phyloP scores from a whole-genome alignment of 306 rosid genomes.

The Fragaria vesca region DNA sequence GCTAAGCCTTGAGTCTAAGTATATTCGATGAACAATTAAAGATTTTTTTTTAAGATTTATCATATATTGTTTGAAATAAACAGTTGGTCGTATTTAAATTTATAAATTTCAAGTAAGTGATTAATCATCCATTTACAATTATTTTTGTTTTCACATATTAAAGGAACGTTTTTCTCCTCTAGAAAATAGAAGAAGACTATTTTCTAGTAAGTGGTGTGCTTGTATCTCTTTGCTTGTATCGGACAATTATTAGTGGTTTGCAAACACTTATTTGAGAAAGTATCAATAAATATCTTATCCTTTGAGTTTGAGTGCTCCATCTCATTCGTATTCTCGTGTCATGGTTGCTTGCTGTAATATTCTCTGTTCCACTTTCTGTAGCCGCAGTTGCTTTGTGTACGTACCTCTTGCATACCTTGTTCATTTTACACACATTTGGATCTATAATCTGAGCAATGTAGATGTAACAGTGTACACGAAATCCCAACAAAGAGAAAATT shows the following conservation, averaged over 20 bases:
- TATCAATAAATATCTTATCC: conserved; percentile 1
- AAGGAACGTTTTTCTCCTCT: not conserved
- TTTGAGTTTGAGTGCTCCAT: not conserved
- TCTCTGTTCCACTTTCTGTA: not conserved
- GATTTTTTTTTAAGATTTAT: not conserved
- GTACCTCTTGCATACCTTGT: not conserved
- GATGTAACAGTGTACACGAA: not conserved
- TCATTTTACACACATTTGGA: not conserved
- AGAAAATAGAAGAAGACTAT: too few species aligned
- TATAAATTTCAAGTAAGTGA: not conserved
- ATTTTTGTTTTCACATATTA: not conserved
- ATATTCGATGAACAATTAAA: not conserved
- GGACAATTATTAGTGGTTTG: not conserved
- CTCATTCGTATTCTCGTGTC: not conserved
- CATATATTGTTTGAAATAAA: not conserved
- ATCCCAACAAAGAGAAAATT: not conserved
- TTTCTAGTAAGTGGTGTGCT: not conserved
- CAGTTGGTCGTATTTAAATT: accelerated
- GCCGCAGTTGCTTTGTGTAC: not conserved
- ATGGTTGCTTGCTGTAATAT: conserved; percentile 8
- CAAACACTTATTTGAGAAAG: not conserved
- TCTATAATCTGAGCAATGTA: not conserved
- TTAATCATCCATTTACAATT: not conserved
- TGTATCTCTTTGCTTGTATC: not conserved
- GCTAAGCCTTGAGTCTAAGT: not conserved